Conservation (phyloP, 2,329 filamentous ascomycete genomes). For the Sarocladium oryzae region DNA sequence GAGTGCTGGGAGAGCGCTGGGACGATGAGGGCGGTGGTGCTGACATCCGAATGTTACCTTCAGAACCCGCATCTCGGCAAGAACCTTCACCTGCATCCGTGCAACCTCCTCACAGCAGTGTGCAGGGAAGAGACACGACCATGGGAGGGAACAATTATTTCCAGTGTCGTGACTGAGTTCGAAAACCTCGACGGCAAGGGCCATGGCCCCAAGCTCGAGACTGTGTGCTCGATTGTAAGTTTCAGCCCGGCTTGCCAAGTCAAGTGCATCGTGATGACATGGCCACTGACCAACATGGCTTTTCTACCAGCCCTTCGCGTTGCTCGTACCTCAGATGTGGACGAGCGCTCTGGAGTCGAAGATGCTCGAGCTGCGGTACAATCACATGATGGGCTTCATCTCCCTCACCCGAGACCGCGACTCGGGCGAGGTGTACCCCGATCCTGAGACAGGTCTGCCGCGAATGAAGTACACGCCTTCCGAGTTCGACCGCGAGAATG, state of each 20-base stretch:
- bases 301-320: constrained; percentile 50
- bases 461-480: constrained; percentile 66
- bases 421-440: constrained; percentile 65
- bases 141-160: constrained; percentile 73
- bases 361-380: constrained; percentile 59
- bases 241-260: neutral
- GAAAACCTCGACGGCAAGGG: constrained; percentile 75
- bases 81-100: constrained; percentile 78
- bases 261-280: neutral
- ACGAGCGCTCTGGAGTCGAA: constrained; percentile 64
- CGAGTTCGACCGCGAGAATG: constrained; percentile 63
- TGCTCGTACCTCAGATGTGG: constrained; percentile 61
- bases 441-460: constrained; percentile 58
- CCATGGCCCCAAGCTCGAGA: constrained; percentile 78
- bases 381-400: constrained; percentile 67
- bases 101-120: constrained; percentile 50
- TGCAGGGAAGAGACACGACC: constrained; percentile 65
- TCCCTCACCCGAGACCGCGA: constrained; percentile 70
- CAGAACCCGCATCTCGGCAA: constrained; percentile 73
- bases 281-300: constrained; percentile 12
- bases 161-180: constrained; percentile 67
- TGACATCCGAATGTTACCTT: neutral
- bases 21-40: neutral
- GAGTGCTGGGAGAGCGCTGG: too few relatives aligned
- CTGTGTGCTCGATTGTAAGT: constrained; percentile 60